phyloP scores from a whole-genome alignment of 306 rosid genomes.

The Inga leiocalycina region DNA sequence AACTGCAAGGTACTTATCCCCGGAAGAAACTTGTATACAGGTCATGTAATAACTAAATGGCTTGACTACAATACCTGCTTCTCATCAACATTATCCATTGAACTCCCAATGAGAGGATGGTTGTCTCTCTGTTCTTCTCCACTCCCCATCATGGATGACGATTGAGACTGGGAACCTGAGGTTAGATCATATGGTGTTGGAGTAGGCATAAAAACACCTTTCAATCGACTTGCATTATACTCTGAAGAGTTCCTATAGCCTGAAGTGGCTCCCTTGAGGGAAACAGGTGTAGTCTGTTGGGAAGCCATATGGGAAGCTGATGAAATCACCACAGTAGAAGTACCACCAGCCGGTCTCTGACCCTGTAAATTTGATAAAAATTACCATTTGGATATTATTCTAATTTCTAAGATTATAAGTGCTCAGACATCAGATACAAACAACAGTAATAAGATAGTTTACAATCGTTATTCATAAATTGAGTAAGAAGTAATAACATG shows the following conservation, averaged over 20 bases:
- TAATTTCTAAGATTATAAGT: constrained; percentile 37
- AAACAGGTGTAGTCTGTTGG: constrained; percentile 66
- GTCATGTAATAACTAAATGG: constrained; percentile 4
- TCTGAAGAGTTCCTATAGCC: constrained; percentile 64
- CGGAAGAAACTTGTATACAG: constrained; percentile 25
- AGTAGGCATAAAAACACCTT: constrained; percentile 68
- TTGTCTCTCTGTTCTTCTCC: constrained; percentile 62
- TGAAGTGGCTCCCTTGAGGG: constrained; percentile 61
- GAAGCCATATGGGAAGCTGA: constrained; percentile 65
- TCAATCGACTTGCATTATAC: constrained; percentile 55
- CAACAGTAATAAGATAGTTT: constrained; percentile 30
- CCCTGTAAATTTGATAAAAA: constrained; percentile 68
- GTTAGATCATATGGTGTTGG: constrained; percentile 80
- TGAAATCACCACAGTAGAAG: constrained; percentile 58
- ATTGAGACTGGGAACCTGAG: constrained; percentile 72
- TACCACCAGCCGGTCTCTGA: constrained; percentile 62
- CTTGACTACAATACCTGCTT: constrained; percentile 69
- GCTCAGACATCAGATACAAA: constrained; percentile 38
- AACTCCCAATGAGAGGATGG: constrained; percentile 58
- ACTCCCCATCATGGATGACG: constrained; percentile 64
- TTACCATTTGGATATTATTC: constrained; percentile 49
- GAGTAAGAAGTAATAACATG: constrained; percentile 23
- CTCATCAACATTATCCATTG: constrained; percentile 64
- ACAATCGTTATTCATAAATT: constrained; percentile 19
- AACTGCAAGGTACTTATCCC: constrained; percentile 1